A percentile compares a stretch with the other conserved stretches of the same genome.
These are phyloP conservation scores for Vigna unguiculata DNA, from an alignment of 306 rosid genomes.

Conservation along the genomic window DNA sequence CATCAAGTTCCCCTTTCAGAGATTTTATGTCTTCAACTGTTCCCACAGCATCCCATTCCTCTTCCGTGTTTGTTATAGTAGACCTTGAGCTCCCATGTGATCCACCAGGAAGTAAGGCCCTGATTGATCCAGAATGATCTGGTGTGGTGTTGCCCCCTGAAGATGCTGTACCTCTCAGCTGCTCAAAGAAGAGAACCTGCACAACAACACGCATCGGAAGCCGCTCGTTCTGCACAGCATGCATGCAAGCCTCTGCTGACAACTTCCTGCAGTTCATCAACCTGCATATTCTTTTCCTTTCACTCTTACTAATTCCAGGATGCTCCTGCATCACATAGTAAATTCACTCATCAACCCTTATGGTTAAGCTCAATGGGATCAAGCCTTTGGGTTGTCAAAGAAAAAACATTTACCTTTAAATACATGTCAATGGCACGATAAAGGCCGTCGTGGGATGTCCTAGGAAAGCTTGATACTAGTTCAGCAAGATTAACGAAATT, in stretches of 20 bases:
- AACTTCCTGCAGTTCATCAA: conserved; percentile 92
- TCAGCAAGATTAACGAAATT: conserved; percentile 74
- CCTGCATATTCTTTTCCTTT: conserved; percentile 81
- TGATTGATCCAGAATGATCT: conserved; percentile 67
- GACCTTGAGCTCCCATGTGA: conserved; percentile 92
- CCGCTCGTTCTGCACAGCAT: conserved; percentile 92
- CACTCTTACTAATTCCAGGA: conserved; percentile 87
- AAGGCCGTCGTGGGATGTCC: conserved; percentile 81
- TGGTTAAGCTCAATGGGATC: background rate
- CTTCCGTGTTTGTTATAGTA: conserved; percentile 81
- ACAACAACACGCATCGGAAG: conserved; percentile 86
- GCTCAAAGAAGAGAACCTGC: conserved; percentile 96
- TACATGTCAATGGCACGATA: conserved; percentile 93
- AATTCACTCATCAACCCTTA: conserved; percentile 21
- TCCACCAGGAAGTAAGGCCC: conserved; percentile 69
- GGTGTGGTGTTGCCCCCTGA: conserved; percentile 70
- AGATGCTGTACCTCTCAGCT: conserved; percentile 69
- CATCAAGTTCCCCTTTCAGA: conserved; percentile 71
- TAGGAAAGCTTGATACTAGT: conserved; percentile 70
- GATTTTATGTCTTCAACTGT: conserved; percentile 74
- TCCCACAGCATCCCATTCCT: conserved; percentile 85
- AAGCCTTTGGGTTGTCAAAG: background rate
- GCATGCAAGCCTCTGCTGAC: conserved; percentile 92
- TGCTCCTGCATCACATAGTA: conserved; percentile 71
- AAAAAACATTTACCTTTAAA: conserved; percentile 64